Evolutionary conservation across 2,329 filamentous ascomycete species (phyloP).

Genomic region (Sclerotinia subarctica): DNA sequence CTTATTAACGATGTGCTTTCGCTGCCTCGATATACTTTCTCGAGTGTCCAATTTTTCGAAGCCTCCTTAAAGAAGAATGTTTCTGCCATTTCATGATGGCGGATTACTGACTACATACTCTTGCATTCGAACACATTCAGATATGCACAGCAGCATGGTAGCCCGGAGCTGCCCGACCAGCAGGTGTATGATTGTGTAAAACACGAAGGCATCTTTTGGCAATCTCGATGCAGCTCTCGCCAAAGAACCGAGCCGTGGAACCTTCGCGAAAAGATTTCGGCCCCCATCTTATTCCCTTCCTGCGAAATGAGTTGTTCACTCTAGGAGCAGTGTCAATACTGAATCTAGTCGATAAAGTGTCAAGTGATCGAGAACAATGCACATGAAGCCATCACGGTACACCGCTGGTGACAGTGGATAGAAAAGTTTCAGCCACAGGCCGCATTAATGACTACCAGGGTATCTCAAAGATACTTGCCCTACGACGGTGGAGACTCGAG

Average conservation of each 20-base stretch:
- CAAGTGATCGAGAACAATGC: background rate
- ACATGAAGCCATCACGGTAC: background rate
- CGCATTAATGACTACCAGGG: background rate
- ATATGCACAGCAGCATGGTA: background rate
- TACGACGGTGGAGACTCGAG: background rate
- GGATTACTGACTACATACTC: background rate
- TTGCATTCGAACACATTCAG: background rate
- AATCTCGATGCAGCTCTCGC: slow-evolving; percentile 5
- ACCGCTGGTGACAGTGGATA: slow-evolving; percentile 2
- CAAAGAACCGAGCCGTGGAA: background rate
- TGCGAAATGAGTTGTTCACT: slow-evolving; percentile 13
- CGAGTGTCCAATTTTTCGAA: background rate
- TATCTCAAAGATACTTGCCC: background rate
- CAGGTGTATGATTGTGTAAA: background rate
- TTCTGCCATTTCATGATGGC: background rate
- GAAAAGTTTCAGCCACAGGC: slow-evolving; percentile 11
- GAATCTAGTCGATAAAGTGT: background rate
- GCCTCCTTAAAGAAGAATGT: background rate
- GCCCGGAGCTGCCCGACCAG: background rate
- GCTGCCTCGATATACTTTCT: background rate
- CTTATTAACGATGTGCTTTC: background rate
- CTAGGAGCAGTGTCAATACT: background rate
- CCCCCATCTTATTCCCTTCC: background rate
- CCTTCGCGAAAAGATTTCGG: background rate
- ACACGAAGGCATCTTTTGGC: background rate